Evolutionary conservation across 2,329 filamentous ascomycete species (phyloP).

Genomic region (Apiospora phragmitis): DNA sequence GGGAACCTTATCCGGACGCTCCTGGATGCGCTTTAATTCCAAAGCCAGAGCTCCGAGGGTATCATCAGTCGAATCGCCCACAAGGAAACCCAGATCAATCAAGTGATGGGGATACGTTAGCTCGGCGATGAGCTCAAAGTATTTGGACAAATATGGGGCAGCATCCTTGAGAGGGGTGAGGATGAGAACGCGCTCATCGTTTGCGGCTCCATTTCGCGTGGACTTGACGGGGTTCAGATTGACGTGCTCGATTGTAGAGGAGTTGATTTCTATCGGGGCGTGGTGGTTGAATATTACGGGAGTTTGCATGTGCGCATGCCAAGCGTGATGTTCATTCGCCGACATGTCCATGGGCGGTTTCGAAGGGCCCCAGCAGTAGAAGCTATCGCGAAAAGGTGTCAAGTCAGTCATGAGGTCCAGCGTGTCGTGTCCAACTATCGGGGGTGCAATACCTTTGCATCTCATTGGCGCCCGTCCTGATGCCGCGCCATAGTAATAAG

Average conservation of each 20-base stretch:
- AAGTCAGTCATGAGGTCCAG: slow-evolving; percentile 19
- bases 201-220: slow-evolving; percentile 73
- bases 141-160: slow-evolving; percentile 75
- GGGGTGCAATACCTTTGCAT: slow-evolving; percentile 77
- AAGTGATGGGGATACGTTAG: slow-evolving; percentile 93
- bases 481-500: slow-evolving; percentile 84
- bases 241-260: slow-evolving; percentile 73
- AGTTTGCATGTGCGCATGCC: slow-evolving; percentile 86
- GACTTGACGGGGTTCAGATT: slow-evolving; percentile 85
- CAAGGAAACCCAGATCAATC: slow-evolving; percentile 92
- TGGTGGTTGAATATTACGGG: slow-evolving; percentile 97
- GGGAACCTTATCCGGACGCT: slow-evolving; percentile 73
- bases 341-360: slow-evolving; percentile 98
- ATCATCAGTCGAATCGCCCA: slow-evolving; percentile 89
- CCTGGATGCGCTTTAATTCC: slow-evolving; percentile 87
- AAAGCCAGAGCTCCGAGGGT: slow-evolving; percentile 82
- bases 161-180: slow-evolving; percentile 93
- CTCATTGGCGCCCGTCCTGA: slow-evolving; percentile 77
- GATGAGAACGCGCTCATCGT: slow-evolving; percentile 86
- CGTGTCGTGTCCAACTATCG: background rate
- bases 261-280: slow-evolving; percentile 81
- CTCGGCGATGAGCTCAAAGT: slow-evolving; percentile 89
- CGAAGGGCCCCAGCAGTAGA: slow-evolving; percentile 94
- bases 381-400: slow-evolving; percentile 54
- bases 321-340: slow-evolving; percentile 84